phyloP scores from a whole-genome alignment of 495 filamentous ascomycete species.

The Alectoria sarmentosa region DNA sequence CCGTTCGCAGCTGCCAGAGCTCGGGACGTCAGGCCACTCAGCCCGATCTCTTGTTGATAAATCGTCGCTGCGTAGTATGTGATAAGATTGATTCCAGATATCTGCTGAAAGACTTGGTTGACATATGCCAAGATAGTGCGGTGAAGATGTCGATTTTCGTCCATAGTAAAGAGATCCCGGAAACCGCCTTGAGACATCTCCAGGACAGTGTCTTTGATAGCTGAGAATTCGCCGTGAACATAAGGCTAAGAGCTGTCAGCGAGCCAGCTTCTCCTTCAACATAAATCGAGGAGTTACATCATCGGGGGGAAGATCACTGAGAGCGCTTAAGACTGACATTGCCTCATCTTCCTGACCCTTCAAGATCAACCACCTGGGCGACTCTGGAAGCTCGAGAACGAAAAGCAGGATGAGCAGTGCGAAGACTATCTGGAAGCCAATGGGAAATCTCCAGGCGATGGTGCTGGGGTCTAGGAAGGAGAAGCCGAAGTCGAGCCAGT shows the following conservation, averaged over 20 bases:
- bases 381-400: constrained; percentile 62
- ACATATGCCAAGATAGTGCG: constrained; percentile 63
- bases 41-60: constrained; percentile 48
- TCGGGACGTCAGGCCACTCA: constrained; percentile 50
- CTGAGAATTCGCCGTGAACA: constrained; percentile 56
- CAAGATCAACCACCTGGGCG: constrained; percentile 67
- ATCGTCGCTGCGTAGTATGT: constrained; percentile 67
- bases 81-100: constrained; percentile 68
- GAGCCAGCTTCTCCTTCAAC: background rate
- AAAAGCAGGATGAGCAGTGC: constrained; percentile 52
- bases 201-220: constrained; percentile 68
- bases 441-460: constrained; percentile 67
- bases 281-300: constrained; percentile 28
- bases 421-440: constrained; percentile 67
- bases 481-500: constrained; percentile 71
- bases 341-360: constrained; percentile 55
- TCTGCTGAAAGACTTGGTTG: constrained; percentile 75
- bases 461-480: constrained; percentile 56
- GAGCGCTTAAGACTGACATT: constrained; percentile 51
- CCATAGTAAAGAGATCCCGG: constrained; percentile 64
- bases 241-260: constrained; percentile 29
- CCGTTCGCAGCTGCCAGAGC: constrained; percentile 67
- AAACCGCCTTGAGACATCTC: constrained; percentile 63
- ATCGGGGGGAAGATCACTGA: constrained; percentile 47
- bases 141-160: constrained; percentile 66